Evolutionary conservation across 2,329 filamentous ascomycete genomes (phyloP), one percentile per base, ranked within the genome.

Genomic region (Thielaviopsis punctulata): DNA sequence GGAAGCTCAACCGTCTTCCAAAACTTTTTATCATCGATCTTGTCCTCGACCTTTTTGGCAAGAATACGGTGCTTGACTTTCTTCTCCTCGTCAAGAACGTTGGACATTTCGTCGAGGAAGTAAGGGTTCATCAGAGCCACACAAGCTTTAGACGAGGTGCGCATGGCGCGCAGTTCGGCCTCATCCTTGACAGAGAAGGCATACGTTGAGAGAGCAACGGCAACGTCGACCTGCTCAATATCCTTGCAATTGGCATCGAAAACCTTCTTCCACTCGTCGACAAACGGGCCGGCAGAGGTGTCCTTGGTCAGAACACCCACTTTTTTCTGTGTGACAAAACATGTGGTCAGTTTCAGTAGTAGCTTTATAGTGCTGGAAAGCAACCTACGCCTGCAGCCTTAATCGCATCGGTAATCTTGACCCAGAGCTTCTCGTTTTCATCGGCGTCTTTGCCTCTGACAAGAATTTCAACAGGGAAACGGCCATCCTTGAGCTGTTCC

Each of bases 61-160:
- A 98, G 75, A 2, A 76, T 75, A 58, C 82, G 86, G 68, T 98
- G 92, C 57, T 88, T 92, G 63, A 96, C 87, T 64, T 95, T 95
- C 73, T 95, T 95, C 66, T 96, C 93, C 59, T 89, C 84, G 62
- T 98, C 92, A 55, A 98, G 79, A 50, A 96, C 84, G 60, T 85
- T 84, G 49, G 90, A 95, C 89, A 98, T 96, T 65, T 95, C 89
- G 63, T 98, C 92, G 58, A 98, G 82, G 65, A 96, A 96, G 67
- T 92, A 98, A 55, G 90, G 87, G 49, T 87, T 87, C 82, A 96
- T 93, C 55, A 96, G 73, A 54, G 88, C 89, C 58, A 93, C 90
- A 60, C 89, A 95, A 46, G 92, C 90, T 63, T 92, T 85, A 52
- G 92, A 92, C 4, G 90, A 88, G 59, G 90, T 93, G 62, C 93